Percentiles rank a stretch among this genome's conserved stretches.
These are phyloP conservation scores for Coemansia sp. DNA, from an alignment of 192 early-diverging fungal genomes.

Conservation along the genomic window DNA sequence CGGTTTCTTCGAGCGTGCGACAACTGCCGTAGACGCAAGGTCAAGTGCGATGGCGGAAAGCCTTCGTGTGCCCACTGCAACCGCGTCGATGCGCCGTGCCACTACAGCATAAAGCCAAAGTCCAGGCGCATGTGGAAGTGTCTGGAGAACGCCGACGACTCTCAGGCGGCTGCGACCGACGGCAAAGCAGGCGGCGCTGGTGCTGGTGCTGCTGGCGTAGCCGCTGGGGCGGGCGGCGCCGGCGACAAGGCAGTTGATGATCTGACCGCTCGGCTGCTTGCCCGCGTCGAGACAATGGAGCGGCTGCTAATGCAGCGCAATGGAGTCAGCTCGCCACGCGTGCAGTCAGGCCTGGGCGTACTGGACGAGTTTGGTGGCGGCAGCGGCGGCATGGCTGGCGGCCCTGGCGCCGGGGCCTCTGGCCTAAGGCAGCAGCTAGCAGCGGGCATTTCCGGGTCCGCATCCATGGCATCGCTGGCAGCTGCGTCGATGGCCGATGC, in stretches of 20 bases:
- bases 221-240: not conserved
- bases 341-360: slow-evolving; percentile 7
- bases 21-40: slow-evolving; percentile 51
- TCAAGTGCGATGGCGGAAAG: slow-evolving; percentile 49
- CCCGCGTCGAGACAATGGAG: slow-evolving; percentile 52
- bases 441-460: not conserved
- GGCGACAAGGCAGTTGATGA: slow-evolving; percentile 14
- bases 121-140: slow-evolving; percentile 53
- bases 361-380: not conserved
- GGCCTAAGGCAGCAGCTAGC: not conserved
- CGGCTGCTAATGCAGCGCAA: slow-evolving; percentile 50
- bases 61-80: slow-evolving; percentile 47
- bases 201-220: not conserved
- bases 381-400: too few species aligned
- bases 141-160: slow-evolving; percentile 23
- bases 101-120: slow-evolving; percentile 55
- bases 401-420: not conserved
- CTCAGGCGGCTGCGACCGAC: not conserved
- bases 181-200: not conserved
- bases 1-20: slow-evolving; percentile 52
- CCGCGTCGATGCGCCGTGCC: slow-evolving; percentile 41
- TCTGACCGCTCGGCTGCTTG: slow-evolving; percentile 41
- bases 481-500: not conserved
- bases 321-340: slow-evolving; percentile 26
- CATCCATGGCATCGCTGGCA: not conserved